Conservation (phyloP, 2,329 filamentous ascomycete genomes). For the Trichoderma atrobrunneum region DNA sequence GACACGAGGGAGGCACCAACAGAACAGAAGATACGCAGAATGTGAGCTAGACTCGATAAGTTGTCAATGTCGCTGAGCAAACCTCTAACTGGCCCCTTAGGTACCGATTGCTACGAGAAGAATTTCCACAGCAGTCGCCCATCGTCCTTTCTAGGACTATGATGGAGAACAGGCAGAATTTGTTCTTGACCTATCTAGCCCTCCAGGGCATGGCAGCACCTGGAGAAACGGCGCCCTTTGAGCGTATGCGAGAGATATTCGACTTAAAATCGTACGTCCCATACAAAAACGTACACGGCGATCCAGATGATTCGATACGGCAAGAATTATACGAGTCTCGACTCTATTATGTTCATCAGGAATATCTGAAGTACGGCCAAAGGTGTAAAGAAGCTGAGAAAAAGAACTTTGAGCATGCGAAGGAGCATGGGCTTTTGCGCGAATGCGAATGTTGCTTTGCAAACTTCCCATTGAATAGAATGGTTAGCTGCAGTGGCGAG, state of each 20-base stretch:
- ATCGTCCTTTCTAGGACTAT: slow-evolving; percentile 20
- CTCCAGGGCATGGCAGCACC: neutral
- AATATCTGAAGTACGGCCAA: slow-evolving; percentile 25
- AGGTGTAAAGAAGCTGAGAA: slow-evolving; percentile 30
- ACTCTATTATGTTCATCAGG: slow-evolving; percentile 2
- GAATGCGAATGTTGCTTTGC: slow-evolving; percentile 75
- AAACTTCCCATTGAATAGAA: slow-evolving; percentile 63
- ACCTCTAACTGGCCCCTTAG: neutral
- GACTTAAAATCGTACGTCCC: neutral
- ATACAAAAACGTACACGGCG: neutral
- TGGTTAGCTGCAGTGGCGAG: slow-evolving; percentile 64
- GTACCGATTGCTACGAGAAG: slow-evolving; percentile 3
- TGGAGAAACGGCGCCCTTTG: neutral
- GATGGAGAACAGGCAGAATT: slow-evolving; percentile 10
- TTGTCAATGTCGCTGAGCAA: neutral
- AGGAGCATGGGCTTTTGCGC: slow-evolving; percentile 49
- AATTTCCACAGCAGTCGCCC: slow-evolving; percentile 25
- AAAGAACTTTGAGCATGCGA: slow-evolving; percentile 42
- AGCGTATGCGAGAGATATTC: neutral
- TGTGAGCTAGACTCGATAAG: neutral
- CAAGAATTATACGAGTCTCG: slow-evolving; percentile 26
- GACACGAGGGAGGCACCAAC: neutral
- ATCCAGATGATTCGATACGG: slow-evolving; percentile 19
- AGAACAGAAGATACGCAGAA: neutral
- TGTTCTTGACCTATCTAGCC: slow-evolving; percentile 24